Conservation (phyloP, 495 filamentous ascomycete species). For the Terfezia claveryi region DNA sequence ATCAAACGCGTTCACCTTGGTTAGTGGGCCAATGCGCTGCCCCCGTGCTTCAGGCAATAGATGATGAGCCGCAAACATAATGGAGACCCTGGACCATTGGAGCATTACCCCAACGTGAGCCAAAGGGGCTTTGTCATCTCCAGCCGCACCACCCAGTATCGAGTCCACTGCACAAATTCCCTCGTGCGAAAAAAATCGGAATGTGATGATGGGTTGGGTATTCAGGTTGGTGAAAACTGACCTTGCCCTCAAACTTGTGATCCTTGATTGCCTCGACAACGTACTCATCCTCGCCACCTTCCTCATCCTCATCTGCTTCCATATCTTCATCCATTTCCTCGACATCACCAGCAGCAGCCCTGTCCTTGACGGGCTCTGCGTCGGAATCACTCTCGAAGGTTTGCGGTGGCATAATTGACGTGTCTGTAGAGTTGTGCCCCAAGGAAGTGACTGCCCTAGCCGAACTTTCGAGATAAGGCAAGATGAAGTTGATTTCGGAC, state of each 20-base stretch:
- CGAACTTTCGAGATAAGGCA: too few relatives aligned
- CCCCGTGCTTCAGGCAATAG: too few relatives aligned
- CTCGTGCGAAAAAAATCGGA: neutral
- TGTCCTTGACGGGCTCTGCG: neutral
- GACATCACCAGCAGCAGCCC: neutral
- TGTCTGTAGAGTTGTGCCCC: neutral
- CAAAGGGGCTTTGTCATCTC: neutral
- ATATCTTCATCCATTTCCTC: conserved; percentile 10
- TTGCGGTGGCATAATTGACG: neutral
- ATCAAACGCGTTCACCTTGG: neutral
- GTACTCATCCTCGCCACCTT: conserved; percentile 24
- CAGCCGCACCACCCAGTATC: neutral
- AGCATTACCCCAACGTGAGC: neutral
- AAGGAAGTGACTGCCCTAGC: neutral
- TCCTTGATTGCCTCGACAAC: conserved; percentile 35
- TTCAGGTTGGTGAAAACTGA: conserved; percentile 11
- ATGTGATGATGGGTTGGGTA: neutral
- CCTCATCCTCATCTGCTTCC: conserved; percentile 20
- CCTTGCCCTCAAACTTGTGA: conserved; percentile 30
- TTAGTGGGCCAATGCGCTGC: neutral
- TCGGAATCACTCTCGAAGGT: neutral
- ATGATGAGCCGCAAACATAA: too few relatives aligned
- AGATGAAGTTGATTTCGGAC: too few relatives aligned
- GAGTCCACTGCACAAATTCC: neutral
- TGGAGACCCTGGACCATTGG: too few relatives aligned